Evolutionary conservation across 2,329 filamentous ascomycete genomes (phyloP), one percentile per base, ranked within the genome.

Genomic region (Penicillium sp.): DNA sequence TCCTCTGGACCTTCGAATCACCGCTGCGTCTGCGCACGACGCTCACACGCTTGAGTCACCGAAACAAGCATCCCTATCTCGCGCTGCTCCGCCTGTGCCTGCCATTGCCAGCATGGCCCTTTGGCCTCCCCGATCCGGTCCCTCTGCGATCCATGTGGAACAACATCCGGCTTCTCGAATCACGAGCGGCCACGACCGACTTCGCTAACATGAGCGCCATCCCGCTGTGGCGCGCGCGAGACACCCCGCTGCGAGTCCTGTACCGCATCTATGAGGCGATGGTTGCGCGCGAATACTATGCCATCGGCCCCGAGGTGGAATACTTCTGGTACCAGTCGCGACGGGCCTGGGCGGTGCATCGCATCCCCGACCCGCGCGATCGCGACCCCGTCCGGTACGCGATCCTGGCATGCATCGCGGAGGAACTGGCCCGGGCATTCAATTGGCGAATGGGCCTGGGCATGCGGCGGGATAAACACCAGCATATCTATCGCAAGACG

Each of bases 211-310:
- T 62, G 11, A 50, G 49, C 16, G 45, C 41, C 8, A 52, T 60
- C 29, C 53, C 56, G 1, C 40, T 61, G 21, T 63, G 52, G 51
- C 53, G 53, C 11, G 39, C 48, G 30, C 49, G 58, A 4, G 57
- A 62, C 32, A 62, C 53, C 4, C 57, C 57, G 2, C 43, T 60
- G 3, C 57, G 58, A 18, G 54, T 55, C 11, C 35, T 59, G 4
- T 62, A 62, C 35, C 56, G 57, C 4, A 45, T 63, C 27, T 59
- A 60, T 32, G 57, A 62, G 26, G 39, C 48, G 8, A 36, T 49
- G 14, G 35, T 48, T 1, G 43, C 56, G 4, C 47, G 45, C 8
- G 40, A 45, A 9, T 58, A 56, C 27, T 43, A 41, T 33, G 36
- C 46, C 8, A 42, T 58, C 16, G 54, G 56, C 1, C 41, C 27